phyloP scores from a whole-genome alignment of 495 filamentous ascomycete species.

The Aspergillus taichungensis region DNA sequence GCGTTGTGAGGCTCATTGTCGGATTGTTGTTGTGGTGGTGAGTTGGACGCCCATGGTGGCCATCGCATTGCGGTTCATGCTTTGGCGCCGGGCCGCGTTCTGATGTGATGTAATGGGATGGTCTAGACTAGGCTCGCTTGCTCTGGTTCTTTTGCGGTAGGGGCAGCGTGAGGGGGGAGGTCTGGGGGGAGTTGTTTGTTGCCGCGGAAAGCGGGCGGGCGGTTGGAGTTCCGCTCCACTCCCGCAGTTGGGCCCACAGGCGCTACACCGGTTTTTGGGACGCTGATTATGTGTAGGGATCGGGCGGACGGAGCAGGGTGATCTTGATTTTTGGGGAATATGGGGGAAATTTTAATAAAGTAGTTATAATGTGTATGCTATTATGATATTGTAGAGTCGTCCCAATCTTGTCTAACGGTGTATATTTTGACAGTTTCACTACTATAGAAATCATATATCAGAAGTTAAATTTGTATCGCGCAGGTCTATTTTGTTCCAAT shows the following conservation, averaged over 20 bases:
- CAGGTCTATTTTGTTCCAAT: conserved; percentile 7
- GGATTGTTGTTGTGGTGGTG: conserved; percentile 16
- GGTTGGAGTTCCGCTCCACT: neutral
- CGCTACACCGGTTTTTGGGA: too few relatives aligned
- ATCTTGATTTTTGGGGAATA: too few relatives aligned
- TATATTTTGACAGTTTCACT: neutral
- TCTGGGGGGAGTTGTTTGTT: neutral
- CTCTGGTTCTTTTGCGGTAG: too few relatives aligned
- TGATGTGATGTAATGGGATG: neutral
- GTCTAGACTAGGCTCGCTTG: neutral
- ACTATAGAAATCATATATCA: too few relatives aligned
- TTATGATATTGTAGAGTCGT: too few relatives aligned
- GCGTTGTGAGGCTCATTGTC: conserved; percentile 1
- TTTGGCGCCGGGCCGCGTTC: conserved; percentile 5
- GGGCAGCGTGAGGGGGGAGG: neutral
- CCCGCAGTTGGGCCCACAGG: too few relatives aligned
- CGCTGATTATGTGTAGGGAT: too few relatives aligned
- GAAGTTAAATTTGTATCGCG: neutral
- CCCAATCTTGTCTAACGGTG: too few relatives aligned
- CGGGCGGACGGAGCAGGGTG: too few relatives aligned
- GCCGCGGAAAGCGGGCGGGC: neutral
- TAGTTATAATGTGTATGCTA: too few relatives aligned
- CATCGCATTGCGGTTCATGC: conserved; percentile 43
- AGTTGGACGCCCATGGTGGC: conserved; percentile 39
- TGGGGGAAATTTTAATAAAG: too few relatives aligned